Percentiles rank a stretch among this genome's conserved stretches.
Evolutionary conservation across 2,329 filamentous ascomycete species (phyloP).

Genomic region (Ophiostoma ulmi): DNA sequence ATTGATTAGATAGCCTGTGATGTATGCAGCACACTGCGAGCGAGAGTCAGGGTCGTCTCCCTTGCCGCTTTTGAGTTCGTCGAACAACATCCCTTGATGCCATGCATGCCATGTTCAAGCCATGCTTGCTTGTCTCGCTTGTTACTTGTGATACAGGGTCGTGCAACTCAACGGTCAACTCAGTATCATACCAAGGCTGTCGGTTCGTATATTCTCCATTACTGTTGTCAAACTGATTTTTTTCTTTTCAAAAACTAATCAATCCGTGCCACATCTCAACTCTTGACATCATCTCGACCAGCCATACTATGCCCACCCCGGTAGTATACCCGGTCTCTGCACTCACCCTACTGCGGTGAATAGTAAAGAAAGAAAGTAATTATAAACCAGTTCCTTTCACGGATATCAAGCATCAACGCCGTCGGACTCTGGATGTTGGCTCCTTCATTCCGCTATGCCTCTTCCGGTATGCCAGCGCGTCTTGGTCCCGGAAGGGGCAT

Average conservation of each 20-base stretch:
- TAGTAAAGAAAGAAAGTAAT: background rate
- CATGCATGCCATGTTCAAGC: background rate
- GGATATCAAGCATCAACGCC: background rate
- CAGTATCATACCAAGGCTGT: background rate
- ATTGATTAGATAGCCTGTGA: background rate
- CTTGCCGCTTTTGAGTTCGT: slow-evolving; percentile 15
- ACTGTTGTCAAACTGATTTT: background rate
- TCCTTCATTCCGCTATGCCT: background rate
- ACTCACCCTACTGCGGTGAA: background rate
- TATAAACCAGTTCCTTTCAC: background rate
- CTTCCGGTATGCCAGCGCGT: slow-evolving; percentile 9
- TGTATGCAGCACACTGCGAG: too few relatives aligned
- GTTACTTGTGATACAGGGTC: background rate
- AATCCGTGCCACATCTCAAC: background rate
- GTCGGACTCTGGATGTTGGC: background rate
- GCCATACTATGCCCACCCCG: background rate
- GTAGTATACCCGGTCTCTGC: background rate
- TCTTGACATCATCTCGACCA: background rate
- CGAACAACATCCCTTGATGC: background rate
- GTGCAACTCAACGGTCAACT: background rate
- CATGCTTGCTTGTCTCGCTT: background rate
- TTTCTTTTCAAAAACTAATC: background rate
- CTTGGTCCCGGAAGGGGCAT: slow-evolving; percentile 1
- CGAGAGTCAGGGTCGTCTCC: background rate
- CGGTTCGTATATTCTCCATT: slow-evolving; percentile 1